Evolutionary conservation across 2,329 filamentous ascomycete species (phyloP).

Genomic region (Penicillium nordicum): DNA sequence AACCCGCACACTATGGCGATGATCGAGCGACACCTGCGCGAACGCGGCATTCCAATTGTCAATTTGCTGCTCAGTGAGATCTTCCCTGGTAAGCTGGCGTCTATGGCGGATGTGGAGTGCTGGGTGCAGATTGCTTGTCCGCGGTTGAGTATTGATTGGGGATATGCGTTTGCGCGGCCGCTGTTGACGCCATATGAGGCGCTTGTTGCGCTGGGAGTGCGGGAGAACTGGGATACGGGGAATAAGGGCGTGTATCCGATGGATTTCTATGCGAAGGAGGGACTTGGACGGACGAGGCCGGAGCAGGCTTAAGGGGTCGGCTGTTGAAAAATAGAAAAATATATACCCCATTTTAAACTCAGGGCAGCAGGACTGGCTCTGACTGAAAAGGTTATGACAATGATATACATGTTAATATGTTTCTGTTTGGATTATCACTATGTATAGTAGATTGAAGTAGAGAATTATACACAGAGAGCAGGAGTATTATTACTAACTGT

Average conservation of each 20-base stretch:
- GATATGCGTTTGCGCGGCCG: conserved; percentile 87
- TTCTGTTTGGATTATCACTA: background rate
- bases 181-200: conserved; percentile 94
- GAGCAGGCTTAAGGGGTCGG: conserved; percentile 15
- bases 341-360: conserved; percentile 12
- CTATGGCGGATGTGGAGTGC: conserved; percentile 92
- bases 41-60: conserved; percentile 72
- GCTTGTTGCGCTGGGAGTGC: conserved; percentile 77
- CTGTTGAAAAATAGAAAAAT: background rate
- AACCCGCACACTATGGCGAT: conserved; percentile 88
- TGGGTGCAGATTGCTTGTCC: conserved; percentile 99
- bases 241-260: conserved; percentile 78
- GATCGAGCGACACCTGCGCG: conserved; percentile 73
- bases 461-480: background rate
- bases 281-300: conserved; percentile 72
- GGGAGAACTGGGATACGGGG: conserved; percentile 66
- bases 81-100: conserved; percentile 88
- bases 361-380: conserved; percentile 16
- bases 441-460: too few relatives aligned
- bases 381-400: background rate
- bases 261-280: conserved; percentile 96
- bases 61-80: conserved; percentile 91
- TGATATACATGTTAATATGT: conserved; percentile 1
- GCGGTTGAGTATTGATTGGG: conserved; percentile 97
- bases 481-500: conserved; percentile 7